Conservation (phyloP, 2,329 filamentous ascomycete species). For the Venturia nashicola region DNA sequence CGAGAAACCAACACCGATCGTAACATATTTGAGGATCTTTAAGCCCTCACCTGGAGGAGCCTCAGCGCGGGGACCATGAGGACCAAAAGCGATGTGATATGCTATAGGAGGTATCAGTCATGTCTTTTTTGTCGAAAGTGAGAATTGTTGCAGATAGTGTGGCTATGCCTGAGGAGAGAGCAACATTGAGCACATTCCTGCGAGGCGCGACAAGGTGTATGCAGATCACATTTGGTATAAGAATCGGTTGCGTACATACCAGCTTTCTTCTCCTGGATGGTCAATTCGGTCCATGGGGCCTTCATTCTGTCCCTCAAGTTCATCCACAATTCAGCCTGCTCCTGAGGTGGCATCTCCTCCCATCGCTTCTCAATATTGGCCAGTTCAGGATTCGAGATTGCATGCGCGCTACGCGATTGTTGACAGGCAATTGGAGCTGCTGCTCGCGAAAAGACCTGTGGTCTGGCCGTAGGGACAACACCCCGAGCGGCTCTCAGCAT, state of each 20-base stretch:
- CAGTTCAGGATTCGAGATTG: slow-evolving; percentile 94
- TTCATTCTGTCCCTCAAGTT: slow-evolving; percentile 96
- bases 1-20: slow-evolving; percentile 50
- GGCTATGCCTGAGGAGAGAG: slow-evolving; percentile 9
- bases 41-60: slow-evolving; percentile 73
- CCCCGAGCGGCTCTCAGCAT: slow-evolving; percentile 22
- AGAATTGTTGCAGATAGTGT: not conserved
- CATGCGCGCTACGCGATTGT: slow-evolving; percentile 59
- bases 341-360: slow-evolving; percentile 94
- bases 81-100: slow-evolving; percentile 97
- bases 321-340: slow-evolving; percentile 99
- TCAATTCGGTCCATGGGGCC: slow-evolving; percentile 91
- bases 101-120: slow-evolving; percentile 43
- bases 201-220: slow-evolving; percentile 3
- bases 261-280: slow-evolving; percentile 95
- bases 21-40: slow-evolving; percentile 64
- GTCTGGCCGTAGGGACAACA: slow-evolving; percentile 2
- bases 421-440: not conserved
- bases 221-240: not conserved
- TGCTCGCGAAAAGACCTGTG: slow-evolving; percentile 1
- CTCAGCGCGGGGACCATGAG: slow-evolving; percentile 81
- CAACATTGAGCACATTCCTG: slow-evolving; percentile 5
- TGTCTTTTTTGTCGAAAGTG: slow-evolving; percentile 14
- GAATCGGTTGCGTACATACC: slow-evolving; percentile 52
- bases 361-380: slow-evolving; percentile 99